Conservation (phyloP, 768 basidiomycete species). For the Floccularia luteovirens region DNA sequence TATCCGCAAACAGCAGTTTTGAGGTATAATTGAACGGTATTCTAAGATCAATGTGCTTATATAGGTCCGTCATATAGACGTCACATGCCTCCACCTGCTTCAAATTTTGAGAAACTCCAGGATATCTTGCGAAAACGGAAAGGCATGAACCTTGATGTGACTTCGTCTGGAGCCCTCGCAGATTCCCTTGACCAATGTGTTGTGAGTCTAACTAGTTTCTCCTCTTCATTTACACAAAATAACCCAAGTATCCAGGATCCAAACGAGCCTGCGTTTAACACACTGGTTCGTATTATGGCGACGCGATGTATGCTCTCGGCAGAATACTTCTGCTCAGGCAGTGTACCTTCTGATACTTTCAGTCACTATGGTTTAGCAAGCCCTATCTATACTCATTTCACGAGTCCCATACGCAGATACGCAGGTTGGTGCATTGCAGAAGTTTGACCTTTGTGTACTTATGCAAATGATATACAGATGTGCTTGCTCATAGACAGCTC, state of each 20-base stretch:
- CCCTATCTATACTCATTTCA: conserved; percentile 97
- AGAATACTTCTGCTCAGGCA: conserved; percentile 96
- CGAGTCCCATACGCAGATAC: conserved; percentile 94
- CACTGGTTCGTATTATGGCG: conserved; percentile 97
- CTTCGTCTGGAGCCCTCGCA: conserved; percentile 85
- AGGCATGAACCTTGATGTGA: conserved; percentile 79
- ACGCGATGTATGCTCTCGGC: conserved; percentile 98
- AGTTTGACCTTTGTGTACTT: not conserved
- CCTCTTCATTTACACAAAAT: not conserved
- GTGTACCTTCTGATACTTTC: conserved; percentile 86
- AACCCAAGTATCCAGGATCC: conserved; percentile 49
- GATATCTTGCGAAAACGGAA: conserved; percentile 86
- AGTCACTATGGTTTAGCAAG: conserved; percentile 97
- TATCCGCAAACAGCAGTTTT: conserved; percentile 96
- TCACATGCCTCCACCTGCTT: conserved; percentile 84
- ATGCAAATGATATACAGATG: conserved; percentile 40
- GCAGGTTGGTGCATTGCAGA: conserved; percentile 51
- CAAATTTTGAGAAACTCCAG: conserved; percentile 93
- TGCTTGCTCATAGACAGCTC: conserved; percentile 91
- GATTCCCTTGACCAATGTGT: conserved; percentile 82
- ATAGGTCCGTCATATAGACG: conserved; percentile 38
- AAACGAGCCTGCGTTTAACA: conserved; percentile 86
- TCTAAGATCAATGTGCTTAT: not conserved
- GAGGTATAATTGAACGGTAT: conserved; percentile 34
- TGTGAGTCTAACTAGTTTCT: conserved; percentile 42